These are phyloP conservation scores for Codiaeum variegatum DNA, from an alignment of 441 rosid genomes.

Conservation along the genomic window DNA sequence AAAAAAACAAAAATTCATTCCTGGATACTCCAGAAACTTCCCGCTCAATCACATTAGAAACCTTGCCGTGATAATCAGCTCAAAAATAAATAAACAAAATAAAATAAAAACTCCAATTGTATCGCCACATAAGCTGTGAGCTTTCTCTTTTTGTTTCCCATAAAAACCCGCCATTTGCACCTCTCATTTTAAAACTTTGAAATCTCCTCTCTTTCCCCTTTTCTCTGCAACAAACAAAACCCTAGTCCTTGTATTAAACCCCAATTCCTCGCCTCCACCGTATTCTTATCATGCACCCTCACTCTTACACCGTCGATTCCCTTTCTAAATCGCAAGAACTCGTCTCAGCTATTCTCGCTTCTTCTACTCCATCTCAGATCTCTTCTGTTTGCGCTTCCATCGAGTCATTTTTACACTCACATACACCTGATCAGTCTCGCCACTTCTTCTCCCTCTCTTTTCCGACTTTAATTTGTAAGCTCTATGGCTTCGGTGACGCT, in stretches of 20 bases:
- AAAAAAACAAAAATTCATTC: neutral
- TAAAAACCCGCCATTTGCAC: conserved; percentile 66
- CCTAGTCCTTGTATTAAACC: conserved; percentile 1
- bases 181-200: conserved; percentile 39
- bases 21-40: neutral
- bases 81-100: too few relatives aligned
- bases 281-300: conserved; percentile 45
- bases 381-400: conserved; percentile 56
- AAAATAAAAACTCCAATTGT: conserved; percentile 5
- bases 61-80: neutral
- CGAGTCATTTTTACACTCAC: conserved; percentile 55
- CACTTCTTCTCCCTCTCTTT: conserved; percentile 74
- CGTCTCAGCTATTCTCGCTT: conserved; percentile 51
- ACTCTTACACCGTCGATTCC: conserved; percentile 67
- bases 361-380: conserved; percentile 58
- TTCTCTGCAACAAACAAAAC: conserved; percentile 15
- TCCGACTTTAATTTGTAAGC: conserved; percentile 61
- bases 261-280: neutral
- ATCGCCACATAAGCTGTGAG: conserved; percentile 46
- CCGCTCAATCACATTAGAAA: neutral
- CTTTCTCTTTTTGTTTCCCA: conserved; percentile 3
- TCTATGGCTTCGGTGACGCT: conserved; percentile 67
- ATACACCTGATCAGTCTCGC: conserved; percentile 71
- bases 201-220: conserved; percentile 8
- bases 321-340: conserved; percentile 63